These are phyloP conservation scores for Hypoxylon sp. DNA, from an alignment of 2,329 filamentous ascomycete species.

Conservation along the genomic window DNA sequence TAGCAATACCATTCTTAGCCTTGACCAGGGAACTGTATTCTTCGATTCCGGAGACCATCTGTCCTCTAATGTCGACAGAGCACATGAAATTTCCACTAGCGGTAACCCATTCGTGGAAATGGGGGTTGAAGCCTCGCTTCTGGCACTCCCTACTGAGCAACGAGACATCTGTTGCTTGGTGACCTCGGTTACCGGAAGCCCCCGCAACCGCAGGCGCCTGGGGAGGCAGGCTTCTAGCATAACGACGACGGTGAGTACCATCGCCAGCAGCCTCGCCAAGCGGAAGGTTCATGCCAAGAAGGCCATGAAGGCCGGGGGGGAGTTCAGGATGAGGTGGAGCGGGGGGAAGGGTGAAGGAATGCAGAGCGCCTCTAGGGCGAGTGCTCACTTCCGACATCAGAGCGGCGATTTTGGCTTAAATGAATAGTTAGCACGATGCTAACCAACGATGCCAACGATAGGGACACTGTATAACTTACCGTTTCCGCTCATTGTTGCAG, in stretches of 20 bases:
- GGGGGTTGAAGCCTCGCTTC: conserved; percentile 51
- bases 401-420: neutral
- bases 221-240: neutral
- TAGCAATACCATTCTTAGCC: neutral
- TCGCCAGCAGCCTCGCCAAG: neutral
- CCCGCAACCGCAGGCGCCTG: neutral
- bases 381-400: neutral
- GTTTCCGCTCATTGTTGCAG: neutral
- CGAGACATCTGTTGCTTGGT: neutral
- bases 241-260: neutral
- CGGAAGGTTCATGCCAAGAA: neutral
- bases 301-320: neutral
- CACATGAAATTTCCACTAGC: neutral
- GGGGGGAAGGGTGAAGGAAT: neutral
- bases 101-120: conserved; percentile 42
- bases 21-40: neutral
- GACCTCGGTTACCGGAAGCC: neutral
- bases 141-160: conserved; percentile 49
- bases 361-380: neutral
- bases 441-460: neutral
- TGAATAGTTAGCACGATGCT: neutral
- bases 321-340: neutral
- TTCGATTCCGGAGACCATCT: neutral
- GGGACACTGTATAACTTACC: neutral
- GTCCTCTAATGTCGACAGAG: neutral